Percentiles rank a stretch among this genome's conserved stretches.
Evolutionary conservation across 140 eudicot species (phyloP).

Genomic region (Oenanthe javanica): DNA sequence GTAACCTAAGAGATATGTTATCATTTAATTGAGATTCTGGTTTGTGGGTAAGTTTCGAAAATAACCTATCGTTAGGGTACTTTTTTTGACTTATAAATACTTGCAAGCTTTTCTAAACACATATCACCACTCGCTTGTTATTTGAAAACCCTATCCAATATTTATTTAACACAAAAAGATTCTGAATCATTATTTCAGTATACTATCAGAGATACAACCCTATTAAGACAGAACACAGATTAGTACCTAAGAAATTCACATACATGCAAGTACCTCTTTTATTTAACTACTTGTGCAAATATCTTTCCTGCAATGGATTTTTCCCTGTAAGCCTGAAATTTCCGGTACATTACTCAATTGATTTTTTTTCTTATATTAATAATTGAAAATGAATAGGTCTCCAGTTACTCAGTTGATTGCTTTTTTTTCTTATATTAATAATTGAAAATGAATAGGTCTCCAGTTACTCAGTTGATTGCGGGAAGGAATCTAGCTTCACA

Average conservation of each 20-base stretch:
- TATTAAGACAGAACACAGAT: not conserved
- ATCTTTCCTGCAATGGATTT: not conserved
- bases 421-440: not conserved
- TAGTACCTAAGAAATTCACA: not conserved
- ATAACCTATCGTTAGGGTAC: not conserved
- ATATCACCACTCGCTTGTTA: not conserved
- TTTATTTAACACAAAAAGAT: not conserved
- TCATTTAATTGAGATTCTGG: not conserved
- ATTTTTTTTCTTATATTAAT: not conserved
- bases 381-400: conserved; percentile 2
- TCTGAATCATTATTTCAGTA: not conserved
- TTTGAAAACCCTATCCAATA: not conserved
- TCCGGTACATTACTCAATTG: not conserved
- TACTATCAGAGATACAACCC: not conserved
- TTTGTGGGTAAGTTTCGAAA: not conserved
- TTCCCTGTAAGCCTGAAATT: not conserved
- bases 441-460: conserved; percentile 6
- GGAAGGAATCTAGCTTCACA: conserved; percentile 19
- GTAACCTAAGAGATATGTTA: not conserved
- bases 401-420: conserved; percentile 1
- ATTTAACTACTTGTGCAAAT: not conserved
- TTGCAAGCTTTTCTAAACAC: not conserved
- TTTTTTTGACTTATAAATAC: not conserved
- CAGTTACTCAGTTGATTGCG: not conserved
- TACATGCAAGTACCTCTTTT: not conserved